Base-by-base conservation (phyloP, 768 basidiomycete species). In the Collybia mongolica region DNA sequence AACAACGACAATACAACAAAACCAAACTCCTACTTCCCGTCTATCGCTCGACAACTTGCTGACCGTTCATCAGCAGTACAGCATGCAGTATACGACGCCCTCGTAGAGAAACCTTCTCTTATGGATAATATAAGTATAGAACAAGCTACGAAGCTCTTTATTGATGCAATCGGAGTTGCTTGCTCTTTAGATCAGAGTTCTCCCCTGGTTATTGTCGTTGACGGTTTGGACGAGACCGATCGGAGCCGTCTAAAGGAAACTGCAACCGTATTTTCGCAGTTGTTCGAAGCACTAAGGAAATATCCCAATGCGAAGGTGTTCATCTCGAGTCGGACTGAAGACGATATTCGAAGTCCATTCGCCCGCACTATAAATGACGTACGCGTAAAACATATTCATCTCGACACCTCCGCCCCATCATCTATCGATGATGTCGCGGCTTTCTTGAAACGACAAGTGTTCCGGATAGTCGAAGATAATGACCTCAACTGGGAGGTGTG, bases 171-270 rank as follows among this genome's bases (percentile, higher is more conserved):
- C n/a, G 18, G 14, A 29, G 37, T 46, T 26, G 54, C 52, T 2
- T 55, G 48, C 19, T 22, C 3, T 2, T 18, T 42, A 1, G 35
- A 57, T 44, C 48, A 39, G 6, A 12, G 14, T 2, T 14, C 42
- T 9, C 56, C 59, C 1, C 52, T 60, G 0, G 54, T 60, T 1
- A 39, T 60, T 23, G 40, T 60, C 14, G 57, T 60, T 17, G 59
- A 60, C 37, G 59, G 54, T 2, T 42, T 58, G 9, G 57, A 60
- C 46, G 57, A 60, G 24, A 54, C 56, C 9, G 32, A 32, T 6
- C 5, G 32, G 32, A 12, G 6, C 3, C 49, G 39, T 6, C 51
- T 57, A 3, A 19, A 17, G 7, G 5, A 11, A 11, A 58, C 49
- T 6, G 54, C 51, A 6, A 39, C 46, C 9, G 48, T 51, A 17